Evolutionary conservation across 345 rosid genomes (phyloP).

Genomic region (Euclidium syriacum): DNA sequence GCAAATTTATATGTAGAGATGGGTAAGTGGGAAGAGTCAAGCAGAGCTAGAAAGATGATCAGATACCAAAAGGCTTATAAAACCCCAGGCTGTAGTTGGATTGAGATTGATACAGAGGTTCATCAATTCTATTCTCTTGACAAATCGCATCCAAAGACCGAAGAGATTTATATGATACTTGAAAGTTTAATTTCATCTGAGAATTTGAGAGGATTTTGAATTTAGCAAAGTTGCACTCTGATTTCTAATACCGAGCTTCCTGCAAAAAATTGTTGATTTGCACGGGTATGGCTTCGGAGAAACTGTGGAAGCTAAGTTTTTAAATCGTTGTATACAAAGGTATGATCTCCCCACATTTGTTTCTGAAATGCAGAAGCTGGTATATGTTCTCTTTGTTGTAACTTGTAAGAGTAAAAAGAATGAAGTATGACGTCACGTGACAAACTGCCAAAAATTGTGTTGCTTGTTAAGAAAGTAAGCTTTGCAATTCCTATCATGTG

Average conservation of each 20-base stretch:
- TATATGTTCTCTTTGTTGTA: not conserved
- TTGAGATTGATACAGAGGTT: slow-evolving; percentile 57
- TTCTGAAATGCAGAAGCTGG: not conserved
- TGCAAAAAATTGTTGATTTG: not conserved
- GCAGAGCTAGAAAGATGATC: slow-evolving; percentile 55
- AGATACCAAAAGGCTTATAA: slow-evolving; percentile 56
- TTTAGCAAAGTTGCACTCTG: not conserved
- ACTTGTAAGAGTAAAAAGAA: not conserved
- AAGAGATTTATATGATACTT: slow-evolving; percentile 44
- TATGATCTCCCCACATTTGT: not conserved
- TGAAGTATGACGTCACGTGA: not conserved
- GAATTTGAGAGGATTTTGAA: not conserved
- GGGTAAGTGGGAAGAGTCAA: slow-evolving; percentile 73
- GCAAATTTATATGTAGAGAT: slow-evolving; percentile 69
- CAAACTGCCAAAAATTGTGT: not conserved
- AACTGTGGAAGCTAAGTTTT: not conserved
- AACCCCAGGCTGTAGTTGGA: slow-evolving; percentile 89
- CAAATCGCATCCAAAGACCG: slow-evolving; percentile 48
- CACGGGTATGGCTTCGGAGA: not conserved
- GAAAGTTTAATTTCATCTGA: slow-evolving; percentile 32
- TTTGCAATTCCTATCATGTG: not conserved
- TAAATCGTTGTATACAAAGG: not conserved
- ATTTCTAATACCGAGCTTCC: not conserved
- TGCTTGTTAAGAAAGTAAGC: not conserved
- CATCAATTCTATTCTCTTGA: slow-evolving; percentile 68